phyloP scores from a whole-genome alignment of 768 basidiomycete genomes.

The Mycena pura region DNA sequence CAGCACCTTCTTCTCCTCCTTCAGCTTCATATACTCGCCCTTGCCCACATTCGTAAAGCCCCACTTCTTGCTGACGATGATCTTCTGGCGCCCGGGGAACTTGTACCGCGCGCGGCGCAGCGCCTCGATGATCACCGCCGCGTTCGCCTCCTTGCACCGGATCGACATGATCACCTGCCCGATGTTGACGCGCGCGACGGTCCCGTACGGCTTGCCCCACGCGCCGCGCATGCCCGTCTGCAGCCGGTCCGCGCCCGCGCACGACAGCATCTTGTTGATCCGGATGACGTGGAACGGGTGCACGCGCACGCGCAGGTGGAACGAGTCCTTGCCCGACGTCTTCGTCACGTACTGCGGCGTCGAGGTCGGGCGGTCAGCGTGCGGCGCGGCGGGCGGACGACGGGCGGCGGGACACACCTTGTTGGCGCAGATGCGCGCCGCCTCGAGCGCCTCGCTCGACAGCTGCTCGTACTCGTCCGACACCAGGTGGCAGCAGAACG shows the following conservation, averaged over 20 bases:
- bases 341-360: slow-evolving; percentile 83
- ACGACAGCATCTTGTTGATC: slow-evolving; percentile 99
- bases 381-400: neutral
- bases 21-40: slow-evolving; percentile 86
- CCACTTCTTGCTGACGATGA: slow-evolving; percentile 97
- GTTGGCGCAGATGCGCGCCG: slow-evolving; percentile 99
- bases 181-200: slow-evolving; percentile 95
- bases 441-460: slow-evolving; percentile 94
- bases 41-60: slow-evolving; percentile 96
- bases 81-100: slow-evolving; percentile 99
- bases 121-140: slow-evolving; percentile 92
- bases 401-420: slow-evolving; percentile 49
- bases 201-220: slow-evolving; percentile 99
- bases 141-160: slow-evolving; percentile 89
- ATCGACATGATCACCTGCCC: slow-evolving; percentile 91
- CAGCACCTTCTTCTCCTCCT: slow-evolving; percentile 88
- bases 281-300: slow-evolving; percentile 99
- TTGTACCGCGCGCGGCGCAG: slow-evolving; percentile 98
- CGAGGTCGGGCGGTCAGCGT: neutral
- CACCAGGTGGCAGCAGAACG: slow-evolving; percentile 95
- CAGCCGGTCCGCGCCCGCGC: slow-evolving; percentile 97
- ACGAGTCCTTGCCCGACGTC: slow-evolving; percentile 97
- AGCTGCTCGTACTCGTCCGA: slow-evolving; percentile 99
- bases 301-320: slow-evolving; percentile 96
- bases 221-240: slow-evolving; percentile 99